A percentile compares a stretch with the other conserved stretches of the same genome.
Evolutionary conservation across 164 flowering plant species (phyloP).

Genomic region (Piper longum): DNA sequence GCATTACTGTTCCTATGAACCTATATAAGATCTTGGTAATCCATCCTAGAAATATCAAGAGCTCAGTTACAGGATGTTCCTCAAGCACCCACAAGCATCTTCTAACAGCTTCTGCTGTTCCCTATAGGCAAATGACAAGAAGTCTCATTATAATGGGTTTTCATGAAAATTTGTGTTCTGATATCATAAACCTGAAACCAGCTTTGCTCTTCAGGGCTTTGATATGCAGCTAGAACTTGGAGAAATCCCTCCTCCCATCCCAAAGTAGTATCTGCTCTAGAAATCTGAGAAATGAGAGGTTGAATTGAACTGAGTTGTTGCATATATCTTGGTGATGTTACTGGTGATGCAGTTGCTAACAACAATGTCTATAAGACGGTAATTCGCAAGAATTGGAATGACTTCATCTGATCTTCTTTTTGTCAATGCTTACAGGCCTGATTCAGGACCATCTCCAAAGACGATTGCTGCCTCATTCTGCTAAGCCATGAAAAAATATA

Average conservation of each 20-base stretch:
- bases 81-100: constrained; percentile 69
- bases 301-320: constrained; percentile 77
- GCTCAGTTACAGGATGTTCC: constrained; percentile 48
- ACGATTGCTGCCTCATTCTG: constrained; percentile 70
- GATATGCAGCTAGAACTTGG: constrained; percentile 72
- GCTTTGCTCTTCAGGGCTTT: constrained; percentile 47
- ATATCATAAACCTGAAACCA: constrained; percentile 59
- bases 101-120: constrained; percentile 80
- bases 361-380: constrained; percentile 66
- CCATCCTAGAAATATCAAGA: constrained; percentile 65
- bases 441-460: constrained; percentile 56
- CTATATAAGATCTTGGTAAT: constrained; percentile 49
- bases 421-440: constrained; percentile 58
- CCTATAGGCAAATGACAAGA: constrained; percentile 19
- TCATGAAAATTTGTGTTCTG: background rate
- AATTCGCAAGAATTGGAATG: constrained; percentile 65
- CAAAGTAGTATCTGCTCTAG: constrained; percentile 47
- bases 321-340: constrained; percentile 60
- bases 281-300: constrained; percentile 77
- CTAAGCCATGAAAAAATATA: background rate
- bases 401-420: constrained; percentile 65
- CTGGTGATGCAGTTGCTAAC: constrained; percentile 90
- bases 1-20: constrained; percentile 41
- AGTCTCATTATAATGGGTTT: background rate
- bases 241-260: constrained; percentile 54